Evolutionary conservation across 306 rosid species (phyloP).

Genomic region (Cyclanthera cordifolia): DNA sequence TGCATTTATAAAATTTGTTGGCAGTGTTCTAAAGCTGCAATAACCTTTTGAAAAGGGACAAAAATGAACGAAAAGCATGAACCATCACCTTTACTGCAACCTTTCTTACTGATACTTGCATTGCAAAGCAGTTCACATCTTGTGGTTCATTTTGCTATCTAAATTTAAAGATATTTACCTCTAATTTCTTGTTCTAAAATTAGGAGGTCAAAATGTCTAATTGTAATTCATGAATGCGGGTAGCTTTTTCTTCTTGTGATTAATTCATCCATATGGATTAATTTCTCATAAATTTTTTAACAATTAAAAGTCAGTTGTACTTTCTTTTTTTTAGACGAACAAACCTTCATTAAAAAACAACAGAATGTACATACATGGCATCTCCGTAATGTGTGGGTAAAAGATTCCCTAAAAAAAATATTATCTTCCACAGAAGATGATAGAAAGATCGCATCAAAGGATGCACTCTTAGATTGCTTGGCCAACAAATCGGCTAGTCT

Average conservation of each 20-base stretch:
- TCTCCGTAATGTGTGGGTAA: no score
- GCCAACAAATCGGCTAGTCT: no score
- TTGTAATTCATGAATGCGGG: background rate
- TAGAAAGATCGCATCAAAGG: no score
- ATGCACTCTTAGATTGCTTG: no score
- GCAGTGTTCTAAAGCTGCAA: constrained; percentile 7
- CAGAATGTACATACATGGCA: no score
- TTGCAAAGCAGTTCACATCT: background rate
- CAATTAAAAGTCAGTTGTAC: no score
- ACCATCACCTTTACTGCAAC: constrained; percentile 5
- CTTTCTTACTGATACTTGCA: background rate
- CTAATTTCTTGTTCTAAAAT: background rate
- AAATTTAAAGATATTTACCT: background rate
- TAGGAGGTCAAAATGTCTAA: background rate
- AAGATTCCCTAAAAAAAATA: no score
- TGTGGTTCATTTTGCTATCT: constrained; percentile 5
- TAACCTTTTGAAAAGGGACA: constrained; percentile 7
- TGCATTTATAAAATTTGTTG: background rate
- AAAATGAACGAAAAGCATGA: background rate
- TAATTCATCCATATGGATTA: no score
- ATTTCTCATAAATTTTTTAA: no score
- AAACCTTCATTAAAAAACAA: no score
- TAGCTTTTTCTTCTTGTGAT: background rate
- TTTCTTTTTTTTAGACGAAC: no score
- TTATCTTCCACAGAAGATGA: no score